Conservation (phyloP, 2,329 filamentous ascomycete species). For the Didymella glomerata region DNA sequence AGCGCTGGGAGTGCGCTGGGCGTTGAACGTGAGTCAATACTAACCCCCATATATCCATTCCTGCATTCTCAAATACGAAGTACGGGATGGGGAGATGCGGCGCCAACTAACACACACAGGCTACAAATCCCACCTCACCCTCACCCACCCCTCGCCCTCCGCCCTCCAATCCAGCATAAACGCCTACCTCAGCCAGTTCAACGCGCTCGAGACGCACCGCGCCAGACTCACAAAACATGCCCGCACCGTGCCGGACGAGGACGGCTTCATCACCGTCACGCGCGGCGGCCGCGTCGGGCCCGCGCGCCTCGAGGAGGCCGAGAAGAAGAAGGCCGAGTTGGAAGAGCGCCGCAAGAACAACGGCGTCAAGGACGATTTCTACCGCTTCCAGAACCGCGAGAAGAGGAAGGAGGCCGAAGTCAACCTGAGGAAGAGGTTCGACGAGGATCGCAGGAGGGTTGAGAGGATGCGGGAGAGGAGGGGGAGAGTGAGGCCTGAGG, state of each 20-base stretch:
- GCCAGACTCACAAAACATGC: slow-evolving; percentile 68
- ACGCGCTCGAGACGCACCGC: slow-evolving; percentile 71
- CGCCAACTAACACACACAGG: slow-evolving; percentile 51
- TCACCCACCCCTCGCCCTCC: slow-evolving; percentile 74
- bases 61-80: not conserved
- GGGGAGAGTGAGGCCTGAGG: slow-evolving; percentile 43
- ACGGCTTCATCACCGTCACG: slow-evolving; percentile 93
- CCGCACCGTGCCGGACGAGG: slow-evolving; percentile 85
- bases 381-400: slow-evolving; percentile 83
- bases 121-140: slow-evolving; percentile 70
- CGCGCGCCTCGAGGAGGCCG: slow-evolving; percentile 72
- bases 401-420: slow-evolving; percentile 78
- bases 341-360: slow-evolving; percentile 65
- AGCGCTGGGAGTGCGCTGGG: slow-evolving; percentile 60
- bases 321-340: slow-evolving; percentile 65
- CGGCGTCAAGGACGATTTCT: slow-evolving; percentile 72
- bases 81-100: not conserved
- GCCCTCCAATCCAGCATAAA: slow-evolving; percentile 79
- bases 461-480: slow-evolving; percentile 73
- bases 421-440: slow-evolving; percentile 74
- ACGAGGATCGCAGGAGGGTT: slow-evolving; percentile 77
- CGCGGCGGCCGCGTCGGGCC: slow-evolving; percentile 75
- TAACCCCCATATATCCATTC: slow-evolving; percentile 17
- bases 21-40: slow-evolving; percentile 59
- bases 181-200: slow-evolving; percentile 84